Conservation (phyloP, 2,329 filamentous ascomycete species). For the Penicillium carneum region DNA sequence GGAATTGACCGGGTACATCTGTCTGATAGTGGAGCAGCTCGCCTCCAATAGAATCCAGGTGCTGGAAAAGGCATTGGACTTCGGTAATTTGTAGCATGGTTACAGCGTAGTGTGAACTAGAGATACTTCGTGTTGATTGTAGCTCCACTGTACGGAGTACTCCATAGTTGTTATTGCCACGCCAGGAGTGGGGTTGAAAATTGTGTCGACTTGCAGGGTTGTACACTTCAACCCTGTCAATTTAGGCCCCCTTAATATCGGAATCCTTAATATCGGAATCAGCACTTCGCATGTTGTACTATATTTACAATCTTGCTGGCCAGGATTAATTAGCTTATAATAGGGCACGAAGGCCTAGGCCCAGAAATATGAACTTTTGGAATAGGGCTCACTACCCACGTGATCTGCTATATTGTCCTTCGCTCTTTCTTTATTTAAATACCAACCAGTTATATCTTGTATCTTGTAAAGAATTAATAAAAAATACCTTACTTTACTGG, state of each 20-base stretch:
- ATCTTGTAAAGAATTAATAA: too few relatives aligned
- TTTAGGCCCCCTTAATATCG: not conserved
- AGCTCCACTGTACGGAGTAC: constrained; percentile 3
- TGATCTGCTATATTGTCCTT: not conserved
- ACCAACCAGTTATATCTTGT: too few relatives aligned
- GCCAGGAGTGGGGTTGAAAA: not conserved
- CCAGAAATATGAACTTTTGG: not conserved
- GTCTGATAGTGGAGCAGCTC: not conserved
- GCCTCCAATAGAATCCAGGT: not conserved
- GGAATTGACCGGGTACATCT: not conserved
- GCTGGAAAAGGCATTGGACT: not conserved
- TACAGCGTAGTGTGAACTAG: constrained; percentile 9
- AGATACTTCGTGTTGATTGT: constrained; percentile 13
- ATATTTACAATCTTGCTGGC: not conserved
- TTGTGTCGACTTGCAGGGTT: not conserved
- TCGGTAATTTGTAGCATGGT: not conserved
- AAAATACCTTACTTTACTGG: too few relatives aligned
- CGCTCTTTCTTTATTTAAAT: not conserved
- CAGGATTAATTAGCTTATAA: not conserved
- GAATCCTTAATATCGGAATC: not conserved
- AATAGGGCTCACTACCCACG: not conserved
- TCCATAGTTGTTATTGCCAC: constrained; percentile 9
- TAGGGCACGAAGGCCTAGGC: not conserved
- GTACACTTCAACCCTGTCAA: not conserved
- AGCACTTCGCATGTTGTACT: too few relatives aligned